Percentiles rank a stretch among this genome's conserved stretches.
Conservation (phyloP, 2,329 filamentous ascomycete species). For the Alternaria rosae region DNA sequence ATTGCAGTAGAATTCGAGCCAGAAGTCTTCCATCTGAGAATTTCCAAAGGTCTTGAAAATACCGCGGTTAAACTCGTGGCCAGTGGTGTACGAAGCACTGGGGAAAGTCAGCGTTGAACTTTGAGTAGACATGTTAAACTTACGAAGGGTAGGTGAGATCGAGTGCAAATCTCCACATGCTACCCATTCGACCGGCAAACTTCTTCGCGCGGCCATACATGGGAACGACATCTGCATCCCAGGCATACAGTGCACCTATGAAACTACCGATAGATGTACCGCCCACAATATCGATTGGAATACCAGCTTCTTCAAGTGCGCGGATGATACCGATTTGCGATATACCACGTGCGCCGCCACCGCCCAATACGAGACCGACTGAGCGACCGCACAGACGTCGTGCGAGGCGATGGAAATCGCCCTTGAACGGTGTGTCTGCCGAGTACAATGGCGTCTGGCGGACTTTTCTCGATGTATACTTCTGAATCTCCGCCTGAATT, state of each 20-base stretch:
- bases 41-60: slow-evolving; percentile 99
- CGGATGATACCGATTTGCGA: slow-evolving; percentile 93
- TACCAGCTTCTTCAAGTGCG: slow-evolving; percentile 93
- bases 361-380: slow-evolving; percentile 90
- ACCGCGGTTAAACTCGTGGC: slow-evolving; percentile 97
- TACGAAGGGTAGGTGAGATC: slow-evolving; percentile 92
- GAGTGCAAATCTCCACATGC: slow-evolving; percentile 97
- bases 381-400: slow-evolving; percentile 91
- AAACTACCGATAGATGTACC: slow-evolving; percentile 97
- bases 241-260: slow-evolving; percentile 92
- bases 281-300: slow-evolving; percentile 93
- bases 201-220: slow-evolving; percentile 98
- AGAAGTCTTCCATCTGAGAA: slow-evolving; percentile 97
- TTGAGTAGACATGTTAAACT: slow-evolving; percentile 18
- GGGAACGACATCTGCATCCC: slow-evolving; percentile 94
- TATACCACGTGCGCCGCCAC: slow-evolving; percentile 90
- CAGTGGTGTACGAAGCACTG: slow-evolving; percentile 89
- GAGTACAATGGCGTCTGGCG: slow-evolving; percentile 89
- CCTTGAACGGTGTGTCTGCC: slow-evolving; percentile 90
- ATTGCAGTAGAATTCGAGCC: slow-evolving; percentile 99
- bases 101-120: slow-evolving; percentile 12
- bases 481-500: slow-evolving; percentile 95
- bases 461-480: slow-evolving; percentile 94
- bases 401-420: slow-evolving; percentile 93
- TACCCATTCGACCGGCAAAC: slow-evolving; percentile 97